phyloP scores from a whole-genome alignment of 108 stramenopile species.

The Nitzschia inconspicua region DNA sequence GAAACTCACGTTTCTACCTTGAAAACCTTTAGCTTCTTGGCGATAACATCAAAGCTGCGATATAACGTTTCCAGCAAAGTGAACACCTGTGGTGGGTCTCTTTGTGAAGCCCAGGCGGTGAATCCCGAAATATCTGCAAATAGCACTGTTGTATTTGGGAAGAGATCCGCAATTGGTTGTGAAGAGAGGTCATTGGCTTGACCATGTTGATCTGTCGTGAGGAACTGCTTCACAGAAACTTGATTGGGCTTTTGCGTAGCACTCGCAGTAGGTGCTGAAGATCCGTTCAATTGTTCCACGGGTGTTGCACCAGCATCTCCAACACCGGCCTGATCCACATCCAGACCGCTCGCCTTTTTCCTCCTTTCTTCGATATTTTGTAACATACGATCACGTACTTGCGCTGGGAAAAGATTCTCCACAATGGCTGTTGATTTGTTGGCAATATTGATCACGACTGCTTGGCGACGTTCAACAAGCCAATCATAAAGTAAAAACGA shows the following conservation, averaged over 20 bases:
- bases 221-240: slow-evolving; percentile 27
- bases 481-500: slow-evolving; percentile 25
- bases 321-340: background rate
- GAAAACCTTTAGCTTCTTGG: slow-evolving; percentile 24
- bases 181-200: slow-evolving; percentile 1
- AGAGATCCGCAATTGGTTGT: slow-evolving; percentile 27
- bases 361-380: slow-evolving; percentile 8
- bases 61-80: slow-evolving; percentile 27
- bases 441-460: slow-evolving; percentile 25
- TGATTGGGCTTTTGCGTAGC: slow-evolving; percentile 3
- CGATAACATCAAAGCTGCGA: slow-evolving; percentile 27
- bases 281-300: background rate
- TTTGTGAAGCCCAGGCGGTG: slow-evolving; percentile 21
- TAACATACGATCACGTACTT: slow-evolving; percentile 35
- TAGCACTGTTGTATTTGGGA: slow-evolving; percentile 23
- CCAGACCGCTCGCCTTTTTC: background rate
- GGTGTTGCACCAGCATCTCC: slow-evolving; percentile 1
- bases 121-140: slow-evolving; percentile 35
- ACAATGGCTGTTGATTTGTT: slow-evolving; percentile 29
- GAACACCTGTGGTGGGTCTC: slow-evolving; percentile 27
- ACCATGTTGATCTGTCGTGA: background rate
- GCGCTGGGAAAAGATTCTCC: slow-evolving; percentile 23
- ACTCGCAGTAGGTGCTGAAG: background rate
- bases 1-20: no score
- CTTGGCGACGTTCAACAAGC: slow-evolving; percentile 26